Percentiles rank a stretch among this genome's conserved stretches.
These are phyloP conservation scores for Podila horticola DNA, from an alignment of 192 early-diverging fungal species.

Conservation along the genomic window DNA sequence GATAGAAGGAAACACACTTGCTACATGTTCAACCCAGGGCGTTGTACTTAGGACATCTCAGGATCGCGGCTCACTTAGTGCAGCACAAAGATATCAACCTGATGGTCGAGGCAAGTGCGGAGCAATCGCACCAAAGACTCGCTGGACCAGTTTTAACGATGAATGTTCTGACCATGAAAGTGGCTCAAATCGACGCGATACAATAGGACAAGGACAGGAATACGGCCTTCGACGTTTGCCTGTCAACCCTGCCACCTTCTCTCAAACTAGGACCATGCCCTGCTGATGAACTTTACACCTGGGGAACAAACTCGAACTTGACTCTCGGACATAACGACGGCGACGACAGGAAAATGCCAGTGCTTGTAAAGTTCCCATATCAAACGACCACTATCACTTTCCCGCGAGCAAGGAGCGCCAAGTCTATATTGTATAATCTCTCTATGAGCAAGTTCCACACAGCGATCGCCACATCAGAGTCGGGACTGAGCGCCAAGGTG, in stretches of 20 bases:
- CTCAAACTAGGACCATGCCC: conserved; percentile 42
- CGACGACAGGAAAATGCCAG: conserved; percentile 71
- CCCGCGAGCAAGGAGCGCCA: conserved; percentile 27
- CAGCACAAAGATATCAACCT: conserved; percentile 60
- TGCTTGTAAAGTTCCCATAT: conserved; percentile 62
- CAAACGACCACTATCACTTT: conserved; percentile 41
- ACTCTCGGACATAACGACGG: conserved; percentile 72
- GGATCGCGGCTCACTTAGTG: conserved; percentile 60
- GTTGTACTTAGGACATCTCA: conserved; percentile 68
- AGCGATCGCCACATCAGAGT: conserved; percentile 60
- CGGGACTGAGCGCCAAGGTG: conserved; percentile 52
- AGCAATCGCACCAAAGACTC: not conserved
- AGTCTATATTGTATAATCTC: conserved; percentile 41
- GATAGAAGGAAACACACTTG: not conserved
- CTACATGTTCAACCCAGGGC: conserved; percentile 30
- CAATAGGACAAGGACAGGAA: conserved; percentile 61
- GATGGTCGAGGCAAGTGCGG: conserved; percentile 52
- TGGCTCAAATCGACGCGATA: conserved; percentile 19
- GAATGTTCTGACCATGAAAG: not conserved
- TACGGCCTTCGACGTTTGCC: conserved; percentile 53
- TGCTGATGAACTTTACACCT: conserved; percentile 67
- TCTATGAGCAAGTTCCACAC: conserved; percentile 79
- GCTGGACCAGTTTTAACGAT: not conserved
- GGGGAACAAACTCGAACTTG: conserved; percentile 80
- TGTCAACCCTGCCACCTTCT: conserved; percentile 23